These are phyloP conservation scores for Cyberlindnera misumaiensis DNA, from an alignment of 805 yeast species.

Conservation along the genomic window DNA sequence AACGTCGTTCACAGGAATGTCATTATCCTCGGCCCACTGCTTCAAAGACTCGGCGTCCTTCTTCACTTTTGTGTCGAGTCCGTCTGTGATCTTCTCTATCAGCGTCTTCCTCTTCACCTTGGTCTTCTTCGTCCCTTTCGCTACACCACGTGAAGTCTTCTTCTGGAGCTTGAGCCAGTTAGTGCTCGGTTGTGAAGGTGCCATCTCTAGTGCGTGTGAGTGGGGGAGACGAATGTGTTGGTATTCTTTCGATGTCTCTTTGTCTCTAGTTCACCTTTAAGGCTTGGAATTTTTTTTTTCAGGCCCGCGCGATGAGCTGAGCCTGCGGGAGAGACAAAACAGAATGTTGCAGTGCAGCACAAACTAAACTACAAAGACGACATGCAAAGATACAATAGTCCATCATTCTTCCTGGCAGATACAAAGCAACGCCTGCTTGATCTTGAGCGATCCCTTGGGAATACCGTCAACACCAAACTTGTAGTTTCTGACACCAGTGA, in stretches of 20 bases:
- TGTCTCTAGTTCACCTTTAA: not conserved
- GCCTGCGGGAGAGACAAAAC: too few species aligned
- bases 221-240: too few species aligned
- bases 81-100: conserved; percentile 13
- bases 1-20: conserved; percentile 20
- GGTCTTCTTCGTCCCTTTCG: conserved; percentile 7
- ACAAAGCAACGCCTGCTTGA: too few species aligned
- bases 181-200: conserved; percentile 10
- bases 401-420: too few species aligned
- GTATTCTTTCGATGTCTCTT: not conserved
- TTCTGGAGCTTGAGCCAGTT: conserved; percentile 19
- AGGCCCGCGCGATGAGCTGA: too few species aligned
- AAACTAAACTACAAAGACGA: too few species aligned
- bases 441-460: too few species aligned
- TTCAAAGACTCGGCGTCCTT: conserved; percentile 4
- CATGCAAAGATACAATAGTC: too few species aligned
- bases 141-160: conserved; percentile 6
- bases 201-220: conserved; percentile 4
- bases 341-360: too few species aligned
- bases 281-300: too few species aligned
- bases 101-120: conserved; percentile 4
- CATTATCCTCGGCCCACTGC: conserved; percentile 24
- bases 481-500: conserved; percentile 4
- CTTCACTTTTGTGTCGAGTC: conserved; percentile 13
- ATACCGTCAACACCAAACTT: not conserved